Percentiles rank a stretch among this genome's conserved stretches.
These are phyloP conservation scores for Sporothrix euskadiensis DNA, from an alignment of 2,329 filamentous ascomycete species.

Conservation along the genomic window DNA sequence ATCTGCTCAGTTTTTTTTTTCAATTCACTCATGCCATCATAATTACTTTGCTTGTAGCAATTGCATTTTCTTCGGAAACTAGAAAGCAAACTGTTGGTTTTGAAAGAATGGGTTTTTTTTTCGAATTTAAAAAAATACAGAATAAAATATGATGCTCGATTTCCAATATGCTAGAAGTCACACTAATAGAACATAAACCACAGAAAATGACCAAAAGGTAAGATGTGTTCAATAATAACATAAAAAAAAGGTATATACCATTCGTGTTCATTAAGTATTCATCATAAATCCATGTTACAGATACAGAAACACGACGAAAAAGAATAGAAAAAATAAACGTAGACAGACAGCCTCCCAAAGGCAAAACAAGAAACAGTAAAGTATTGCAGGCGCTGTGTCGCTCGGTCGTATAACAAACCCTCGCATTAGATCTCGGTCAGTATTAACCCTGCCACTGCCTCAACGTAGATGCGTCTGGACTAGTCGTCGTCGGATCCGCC, in stretches of 20 bases:
- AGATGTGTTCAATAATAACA: background rate
- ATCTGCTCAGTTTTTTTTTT: background rate
- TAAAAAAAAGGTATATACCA: background rate
- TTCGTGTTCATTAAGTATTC: background rate
- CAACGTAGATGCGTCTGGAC: background rate
- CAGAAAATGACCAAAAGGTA: background rate
- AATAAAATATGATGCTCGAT: background rate
- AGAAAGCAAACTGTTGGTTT: too few relatives aligned
- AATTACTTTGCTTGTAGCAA: background rate
- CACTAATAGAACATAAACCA: background rate
- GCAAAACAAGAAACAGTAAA: background rate
- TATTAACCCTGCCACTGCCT: background rate
- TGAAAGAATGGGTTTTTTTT: too few relatives aligned
- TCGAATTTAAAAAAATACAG: background rate
- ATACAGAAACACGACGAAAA: background rate
- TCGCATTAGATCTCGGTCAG: background rate
- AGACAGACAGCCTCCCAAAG: background rate
- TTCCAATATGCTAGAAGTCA: too few relatives aligned
- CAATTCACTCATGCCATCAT: background rate
- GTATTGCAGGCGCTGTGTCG: background rate
- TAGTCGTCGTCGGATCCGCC: conserved; percentile 1
- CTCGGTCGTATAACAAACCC: background rate
- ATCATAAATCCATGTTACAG: background rate
- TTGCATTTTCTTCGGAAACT: background rate
- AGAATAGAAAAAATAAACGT: background rate